phyloP scores from a whole-genome alignment of 164 flowering plant genomes.

The Vitis rupestris region DNA sequence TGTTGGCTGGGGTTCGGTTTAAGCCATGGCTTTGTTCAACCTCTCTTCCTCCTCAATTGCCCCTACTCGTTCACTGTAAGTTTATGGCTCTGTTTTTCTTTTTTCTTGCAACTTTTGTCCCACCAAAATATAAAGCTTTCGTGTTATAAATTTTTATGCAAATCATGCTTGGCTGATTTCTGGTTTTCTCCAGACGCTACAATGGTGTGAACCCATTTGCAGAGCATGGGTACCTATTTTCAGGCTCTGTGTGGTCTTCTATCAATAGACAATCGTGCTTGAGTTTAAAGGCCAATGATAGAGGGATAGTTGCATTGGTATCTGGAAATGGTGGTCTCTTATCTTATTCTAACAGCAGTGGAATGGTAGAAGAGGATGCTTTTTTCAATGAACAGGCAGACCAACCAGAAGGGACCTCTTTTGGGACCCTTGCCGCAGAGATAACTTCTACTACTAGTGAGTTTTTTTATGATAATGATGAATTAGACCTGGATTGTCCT shows the following conservation, averaged over 20 bases:
- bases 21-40: conserved; percentile 8
- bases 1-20: no score
- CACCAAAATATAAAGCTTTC: no score
- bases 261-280: conserved; percentile 15
- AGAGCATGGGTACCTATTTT: no score
- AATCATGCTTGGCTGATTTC: no score
- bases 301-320: conserved; percentile 35
- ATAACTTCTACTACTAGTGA: conserved; percentile 31
- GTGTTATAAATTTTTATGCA: no score
- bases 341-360: conserved; percentile 30
- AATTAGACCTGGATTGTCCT: conserved; percentile 73
- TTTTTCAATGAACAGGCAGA: no score
- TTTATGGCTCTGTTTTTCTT: not conserved
- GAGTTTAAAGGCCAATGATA: conserved; percentile 23
- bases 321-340: conserved; percentile 48
- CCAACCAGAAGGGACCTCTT: conserved; percentile 44
- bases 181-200: no score
- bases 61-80: conserved; percentile 12
- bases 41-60: conserved; percentile 7
- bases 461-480: conserved; percentile 46
- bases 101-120: not conserved
- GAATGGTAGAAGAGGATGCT: conserved; percentile 23
- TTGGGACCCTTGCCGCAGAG: conserved; percentile 64
- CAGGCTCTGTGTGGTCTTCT: no score
- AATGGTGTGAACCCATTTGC: no score